A percentile compares a stretch with the other conserved stretches of the same genome.
These are phyloP conservation scores for Fusarium sp. DNA, from an alignment of 2,329 filamentous ascomycete species.

Conservation along the genomic window DNA sequence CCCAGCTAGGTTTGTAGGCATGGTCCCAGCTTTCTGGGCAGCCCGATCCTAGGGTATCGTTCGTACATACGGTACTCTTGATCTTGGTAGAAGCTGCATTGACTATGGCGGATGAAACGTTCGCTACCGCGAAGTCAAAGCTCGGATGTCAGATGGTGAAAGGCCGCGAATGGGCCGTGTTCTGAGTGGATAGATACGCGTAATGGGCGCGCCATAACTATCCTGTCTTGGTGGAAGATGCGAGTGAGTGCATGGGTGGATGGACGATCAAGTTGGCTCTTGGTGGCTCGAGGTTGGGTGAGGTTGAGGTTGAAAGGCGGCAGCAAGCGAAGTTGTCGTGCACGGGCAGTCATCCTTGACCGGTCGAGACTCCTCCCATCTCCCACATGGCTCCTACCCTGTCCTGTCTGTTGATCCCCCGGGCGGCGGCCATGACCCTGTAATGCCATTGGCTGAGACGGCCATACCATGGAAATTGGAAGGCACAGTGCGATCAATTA, in stretches of 20 bases:
- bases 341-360: slow-evolving; percentile 41
- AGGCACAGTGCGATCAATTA: slow-evolving; percentile 2
- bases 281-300: slow-evolving; percentile 17
- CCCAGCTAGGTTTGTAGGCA: slow-evolving; percentile 5
- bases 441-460: slow-evolving; percentile 25
- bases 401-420: slow-evolving; percentile 19
- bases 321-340: slow-evolving; percentile 47
- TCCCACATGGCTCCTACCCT: slow-evolving; percentile 37
- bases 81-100: slow-evolving; percentile 29
- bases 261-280: slow-evolving; percentile 28
- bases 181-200: slow-evolving; percentile 8
- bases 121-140: slow-evolving; percentile 31
- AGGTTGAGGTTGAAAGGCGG: slow-evolving; percentile 36
- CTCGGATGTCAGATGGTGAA: slow-evolving; percentile 25
- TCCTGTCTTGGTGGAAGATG: slow-evolving; percentile 45
- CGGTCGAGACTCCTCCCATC: slow-evolving; percentile 37
- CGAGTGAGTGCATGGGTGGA: slow-evolving; percentile 41
- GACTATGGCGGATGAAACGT: slow-evolving; percentile 23
- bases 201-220: slow-evolving; percentile 22
- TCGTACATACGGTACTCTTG: slow-evolving; percentile 10
- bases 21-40: slow-evolving; percentile 39
- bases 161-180: slow-evolving; percentile 23
- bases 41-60: slow-evolving; percentile 22
- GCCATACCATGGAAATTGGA: slow-evolving; percentile 13
- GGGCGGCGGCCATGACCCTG: slow-evolving; percentile 1